Evolutionary conservation across 192 early-diverging fungal species (phyloP), one percentile per base, ranked within the genome.

Genomic region (Dissophora ornata): DNA sequence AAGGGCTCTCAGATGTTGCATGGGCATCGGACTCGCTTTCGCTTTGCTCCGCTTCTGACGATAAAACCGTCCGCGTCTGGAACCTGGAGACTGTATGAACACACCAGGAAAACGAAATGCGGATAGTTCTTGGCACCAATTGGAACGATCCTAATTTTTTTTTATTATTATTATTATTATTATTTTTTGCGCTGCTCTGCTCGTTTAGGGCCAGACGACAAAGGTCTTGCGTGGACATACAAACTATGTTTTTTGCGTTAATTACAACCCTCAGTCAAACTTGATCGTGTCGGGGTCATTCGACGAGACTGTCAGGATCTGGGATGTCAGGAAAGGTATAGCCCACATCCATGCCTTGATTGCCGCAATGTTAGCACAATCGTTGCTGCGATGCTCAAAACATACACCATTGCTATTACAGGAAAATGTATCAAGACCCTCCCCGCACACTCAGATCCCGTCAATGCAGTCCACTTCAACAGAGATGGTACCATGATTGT

Each of bases 221-320:
- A 90, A 92, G 62, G 83, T 92, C 1, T 80, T 99, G 49, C 88
- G 87, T 40, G 98, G 98, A 8, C 98, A 99, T 79, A 92, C 94
- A 4, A 92, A 97, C 83, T 97, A 94, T 67, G 98, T 99, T 21
- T 99, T 97, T 79, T 97, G 95, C 71, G 96, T 98, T 18, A 95
- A 96, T 81, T 99, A 94, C 70, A 98, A 96, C 71, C 96, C 98
- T 1, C 90, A 92, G 52, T 92, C 92, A 18, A 97, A 94, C 57
- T 78, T 98, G 60, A 93, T 99, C 61, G 98, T 95, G 0, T 97
- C 95, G 1, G 98, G 98, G 54, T 97, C 95, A 18, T 98, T 98
- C 83, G 98, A 99, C 74, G 96, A 98, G 77, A 96, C 88, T 18
- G 93, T 99, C 52, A 86, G 93, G 30, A 95, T 98, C 33, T 99